Evolutionary conservation across 2,329 filamentous ascomycete genomes (phyloP), one percentile per base, ranked within the genome.

Genomic region (Sporothrix schenckii): DNA sequence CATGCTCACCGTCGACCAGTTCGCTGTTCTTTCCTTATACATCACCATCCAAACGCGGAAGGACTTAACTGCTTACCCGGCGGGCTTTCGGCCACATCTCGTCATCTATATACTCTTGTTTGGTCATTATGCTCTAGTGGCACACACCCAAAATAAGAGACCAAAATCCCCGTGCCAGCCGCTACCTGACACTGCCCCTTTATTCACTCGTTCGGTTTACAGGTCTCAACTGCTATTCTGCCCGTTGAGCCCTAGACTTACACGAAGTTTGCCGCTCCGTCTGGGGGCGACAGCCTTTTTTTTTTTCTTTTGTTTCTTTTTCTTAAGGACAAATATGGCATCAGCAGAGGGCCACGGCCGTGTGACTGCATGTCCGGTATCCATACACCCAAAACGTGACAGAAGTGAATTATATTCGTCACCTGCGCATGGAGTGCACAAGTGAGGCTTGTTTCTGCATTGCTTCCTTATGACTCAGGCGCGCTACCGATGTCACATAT

Each of bases 401-500:
- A 13, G 14, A 56, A 34, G 53, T 27, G 27, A 54, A 56, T 4
- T 27, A 19, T 10, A 19, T 34, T 56, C 53, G 53, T 56, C 27
- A n/a, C 19, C 27, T n/a, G 7, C 34, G 53, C 34, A 56, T 34
- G 27, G 53, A 2, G 34, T 34, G 7, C 14, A 9, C n/a, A 3
- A 54, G 27, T 2, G 50, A 14, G 11, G n/a, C 50, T 56, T 16
- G 30, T 27, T 56, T 16, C 5, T 54, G 19, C 27, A 30, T 56
- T 44, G 34, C n/a, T 61, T 19, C 56, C 56, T 61, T 61, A 61
- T 61, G 56, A 61, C 34, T 61, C 56, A 61, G 56, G 34, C 19
- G 39, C 39, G 54, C 30, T 60, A 19, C 54, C 54, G 54, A 30
- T 3, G 30, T 16, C 44, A 16, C 19, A 21, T 30, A 41, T 30